Evolutionary conservation across 75 land plant species (phyloP).

Genomic region (Adiantum capillusveneris): DNA sequence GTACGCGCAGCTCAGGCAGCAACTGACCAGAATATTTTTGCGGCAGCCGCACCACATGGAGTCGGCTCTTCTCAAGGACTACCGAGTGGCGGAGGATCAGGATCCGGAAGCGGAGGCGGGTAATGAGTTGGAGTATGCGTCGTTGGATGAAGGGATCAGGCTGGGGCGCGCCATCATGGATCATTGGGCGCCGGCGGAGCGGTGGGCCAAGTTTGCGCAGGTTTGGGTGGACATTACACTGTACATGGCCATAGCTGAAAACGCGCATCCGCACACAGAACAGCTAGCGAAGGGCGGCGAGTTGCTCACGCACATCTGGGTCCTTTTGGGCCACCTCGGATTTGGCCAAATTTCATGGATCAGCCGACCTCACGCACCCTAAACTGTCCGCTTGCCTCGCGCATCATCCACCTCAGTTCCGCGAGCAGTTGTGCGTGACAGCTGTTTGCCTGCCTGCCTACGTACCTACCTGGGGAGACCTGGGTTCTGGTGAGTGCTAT

Average conservation of each 20-base stretch:
- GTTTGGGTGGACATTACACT: conserved; percentile 32
- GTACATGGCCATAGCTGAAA: conserved; percentile 20
- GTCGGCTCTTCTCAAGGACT: not conserved
- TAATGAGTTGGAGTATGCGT: not conserved
- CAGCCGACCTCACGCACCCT: too few relatives aligned
- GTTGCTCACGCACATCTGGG: conserved; percentile 30
- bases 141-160: not conserved
- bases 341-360: conserved; percentile 4
- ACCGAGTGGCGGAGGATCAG: not conserved
- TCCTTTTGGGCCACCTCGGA: conserved; percentile 33
- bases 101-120: not conserved
- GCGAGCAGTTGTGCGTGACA: too few relatives aligned
- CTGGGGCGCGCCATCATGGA: not conserved
- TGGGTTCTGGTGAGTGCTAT: too few relatives aligned
- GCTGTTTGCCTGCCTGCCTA: too few relatives aligned
- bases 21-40: not conserved
- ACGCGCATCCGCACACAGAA: conserved; percentile 14
- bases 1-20: not conserved
- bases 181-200: not conserved
- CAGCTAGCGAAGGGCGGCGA: conserved; percentile 28
- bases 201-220: conserved; percentile 14
- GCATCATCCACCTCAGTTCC: too few relatives aligned
- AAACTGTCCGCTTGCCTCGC: too few relatives aligned
- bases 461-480: too few relatives aligned
- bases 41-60: not conserved